A percentile compares a stretch with the other conserved stretches of the same genome.
phyloP scores from a whole-genome alignment of 768 basidiomycete species.

The Lyophyllum shimeji region DNA sequence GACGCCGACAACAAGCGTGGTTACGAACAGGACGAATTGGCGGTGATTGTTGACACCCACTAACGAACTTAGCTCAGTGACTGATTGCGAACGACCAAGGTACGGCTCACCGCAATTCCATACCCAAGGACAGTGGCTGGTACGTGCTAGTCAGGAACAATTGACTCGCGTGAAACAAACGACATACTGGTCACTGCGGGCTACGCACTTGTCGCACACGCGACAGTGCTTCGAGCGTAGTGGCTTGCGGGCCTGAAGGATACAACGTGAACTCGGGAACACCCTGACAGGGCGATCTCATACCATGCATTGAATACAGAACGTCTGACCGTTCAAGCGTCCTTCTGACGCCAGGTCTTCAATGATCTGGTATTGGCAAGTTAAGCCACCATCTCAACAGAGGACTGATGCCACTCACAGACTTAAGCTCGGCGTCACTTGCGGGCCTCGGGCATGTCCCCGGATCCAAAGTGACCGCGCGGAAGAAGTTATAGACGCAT shows the following conservation, averaged over 20 bases:
- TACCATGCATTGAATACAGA: conserved; percentile 95
- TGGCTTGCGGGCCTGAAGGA: conserved; percentile 74
- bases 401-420: conserved; percentile 47
- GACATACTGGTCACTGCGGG: conserved; percentile 90
- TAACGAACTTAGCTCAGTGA: conserved; percentile 23
- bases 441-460: conserved; percentile 81
- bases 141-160: conserved; percentile 4
- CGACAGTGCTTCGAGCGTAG: conserved; percentile 95
- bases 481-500: conserved; percentile 90
- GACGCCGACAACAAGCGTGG: conserved; percentile 81
- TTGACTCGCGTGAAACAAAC: background rate
- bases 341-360: conserved; percentile 90
- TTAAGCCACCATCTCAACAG: background rate
- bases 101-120: conserved; percentile 91
- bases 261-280: background rate
- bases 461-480: conserved; percentile 84
- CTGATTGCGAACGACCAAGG: background rate
- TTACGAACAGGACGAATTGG: conserved; percentile 93
- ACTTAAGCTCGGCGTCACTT: conserved; percentile 84
- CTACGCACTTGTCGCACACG: conserved; percentile 85
- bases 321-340: conserved; percentile 90
- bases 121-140: conserved; percentile 96
- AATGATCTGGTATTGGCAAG: conserved; percentile 56
- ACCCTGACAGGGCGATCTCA: conserved; percentile 17
- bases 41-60: conserved; percentile 94